These are phyloP conservation scores for Diaporthe caulivora DNA, from an alignment of 2,329 filamentous ascomycete genomes.

Conservation along the genomic window DNA sequence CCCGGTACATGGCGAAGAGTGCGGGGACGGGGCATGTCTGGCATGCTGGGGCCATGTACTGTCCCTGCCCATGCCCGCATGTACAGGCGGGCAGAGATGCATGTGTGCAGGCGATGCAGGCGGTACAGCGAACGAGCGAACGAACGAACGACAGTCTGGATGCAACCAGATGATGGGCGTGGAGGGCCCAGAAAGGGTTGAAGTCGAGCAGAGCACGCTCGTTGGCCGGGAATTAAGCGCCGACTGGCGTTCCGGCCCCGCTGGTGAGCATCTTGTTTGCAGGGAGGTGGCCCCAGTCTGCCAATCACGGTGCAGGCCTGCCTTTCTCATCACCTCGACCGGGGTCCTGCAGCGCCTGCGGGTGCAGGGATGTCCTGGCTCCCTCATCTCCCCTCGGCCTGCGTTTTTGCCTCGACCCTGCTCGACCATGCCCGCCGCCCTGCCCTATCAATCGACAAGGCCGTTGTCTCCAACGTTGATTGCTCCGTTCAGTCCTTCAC, in stretches of 20 bases:
- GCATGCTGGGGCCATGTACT: slow-evolving; percentile 28
- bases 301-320: slow-evolving; percentile 21
- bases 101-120: background rate
- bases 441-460: slow-evolving; percentile 26
- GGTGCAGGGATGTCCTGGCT: slow-evolving; percentile 21
- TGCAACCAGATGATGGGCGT: slow-evolving; percentile 22
- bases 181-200: slow-evolving; percentile 30
- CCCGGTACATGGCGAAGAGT: slow-evolving; percentile 8
- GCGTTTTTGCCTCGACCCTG: background rate
- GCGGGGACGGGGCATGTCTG: slow-evolving; percentile 25
- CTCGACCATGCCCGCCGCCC: background rate
- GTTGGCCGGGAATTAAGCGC: slow-evolving; percentile 30
- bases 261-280: slow-evolving; percentile 31
- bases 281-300: slow-evolving; percentile 20
- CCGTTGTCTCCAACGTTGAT: slow-evolving; percentile 19
- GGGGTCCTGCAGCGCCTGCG: slow-evolving; percentile 28
- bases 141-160: slow-evolving; percentile 27
- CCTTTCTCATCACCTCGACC: slow-evolving; percentile 28
- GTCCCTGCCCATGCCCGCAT: slow-evolving; percentile 16
- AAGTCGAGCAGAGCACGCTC: slow-evolving; percentile 16
- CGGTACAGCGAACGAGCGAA: background rate
- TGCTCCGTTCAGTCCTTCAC: slow-evolving; percentile 1
- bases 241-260: slow-evolving; percentile 30
- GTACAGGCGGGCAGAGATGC: slow-evolving; percentile 2
- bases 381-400: slow-evolving; percentile 20